Percentiles rank a stretch among this genome's conserved stretches.
These are phyloP conservation scores for Butyriboletus loyo DNA, from an alignment of 768 basidiomycete genomes.

Conservation along the genomic window DNA sequence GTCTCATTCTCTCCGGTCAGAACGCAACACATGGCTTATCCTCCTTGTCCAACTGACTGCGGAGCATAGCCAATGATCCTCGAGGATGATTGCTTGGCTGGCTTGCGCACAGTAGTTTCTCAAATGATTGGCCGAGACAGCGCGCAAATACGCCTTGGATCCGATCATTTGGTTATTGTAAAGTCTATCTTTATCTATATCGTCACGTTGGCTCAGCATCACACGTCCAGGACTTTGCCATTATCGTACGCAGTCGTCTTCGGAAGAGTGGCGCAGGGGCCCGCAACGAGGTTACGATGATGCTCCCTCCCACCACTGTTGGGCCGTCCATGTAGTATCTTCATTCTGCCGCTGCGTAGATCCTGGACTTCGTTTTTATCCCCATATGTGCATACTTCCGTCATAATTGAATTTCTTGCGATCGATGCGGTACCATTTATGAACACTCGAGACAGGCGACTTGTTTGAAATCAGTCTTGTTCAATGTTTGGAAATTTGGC, in stretches of 20 bases:
- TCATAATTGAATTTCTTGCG: constrained; percentile 11
- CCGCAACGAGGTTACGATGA: neutral
- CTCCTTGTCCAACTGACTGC: constrained; percentile 4
- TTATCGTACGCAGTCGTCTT: constrained; percentile 14
- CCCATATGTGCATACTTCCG: constrained; percentile 4
- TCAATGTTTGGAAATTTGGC: neutral
- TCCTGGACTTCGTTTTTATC: constrained; percentile 7
- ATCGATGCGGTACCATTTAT: neutral
- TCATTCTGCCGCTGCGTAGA: neutral
- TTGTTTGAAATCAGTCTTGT: constrained; percentile 10
- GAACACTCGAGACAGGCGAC: neutral
- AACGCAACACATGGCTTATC: neutral
- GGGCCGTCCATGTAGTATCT: neutral
- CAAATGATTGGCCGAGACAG: constrained; percentile 19
- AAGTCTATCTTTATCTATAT: neutral
- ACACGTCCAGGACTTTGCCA: constrained; percentile 23
- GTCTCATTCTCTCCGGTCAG: constrained; percentile 17
- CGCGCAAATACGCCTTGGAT: constrained; percentile 10
- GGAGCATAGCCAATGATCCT: constrained; percentile 2
- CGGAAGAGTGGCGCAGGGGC: neutral
- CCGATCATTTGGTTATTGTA: constrained; percentile 22
- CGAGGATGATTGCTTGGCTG: constrained; percentile 22
- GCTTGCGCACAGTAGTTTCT: constrained; percentile 19
- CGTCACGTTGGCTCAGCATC: constrained; percentile 1
- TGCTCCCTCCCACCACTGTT: neutral